Evolutionary conservation across 345 rosid genomes (phyloP).

Genomic region (Angophora floribunda): DNA sequence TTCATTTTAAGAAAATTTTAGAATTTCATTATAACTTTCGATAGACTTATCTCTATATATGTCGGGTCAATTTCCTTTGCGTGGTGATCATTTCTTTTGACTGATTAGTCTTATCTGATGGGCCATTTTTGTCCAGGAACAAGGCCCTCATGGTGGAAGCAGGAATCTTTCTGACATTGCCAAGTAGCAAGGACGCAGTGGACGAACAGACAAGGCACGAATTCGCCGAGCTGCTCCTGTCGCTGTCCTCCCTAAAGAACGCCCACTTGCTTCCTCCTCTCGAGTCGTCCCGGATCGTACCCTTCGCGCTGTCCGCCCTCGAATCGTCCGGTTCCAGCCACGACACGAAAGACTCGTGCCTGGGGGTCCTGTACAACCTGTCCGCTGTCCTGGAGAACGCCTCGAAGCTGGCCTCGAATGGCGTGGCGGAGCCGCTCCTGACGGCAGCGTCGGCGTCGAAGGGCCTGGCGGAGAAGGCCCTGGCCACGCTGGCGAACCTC

Average conservation of each 20-base stretch:
- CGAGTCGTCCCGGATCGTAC: slow-evolving; percentile 34
- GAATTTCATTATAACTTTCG: too few relatives aligned
- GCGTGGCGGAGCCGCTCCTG: slow-evolving; percentile 39
- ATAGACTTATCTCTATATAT: too few relatives aligned
- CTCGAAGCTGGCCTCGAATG: slow-evolving; percentile 39
- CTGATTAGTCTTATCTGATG: neutral
- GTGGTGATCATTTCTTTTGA: neutral
- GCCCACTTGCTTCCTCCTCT: slow-evolving; percentile 36
- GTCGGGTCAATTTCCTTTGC: neutral
- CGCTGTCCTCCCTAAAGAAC: slow-evolving; percentile 49
- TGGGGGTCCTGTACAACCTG: slow-evolving; percentile 48
- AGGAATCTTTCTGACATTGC: slow-evolving; percentile 64
- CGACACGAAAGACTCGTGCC: slow-evolving; percentile 47
- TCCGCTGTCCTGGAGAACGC: slow-evolving; percentile 61
- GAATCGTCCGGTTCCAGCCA: slow-evolving; percentile 30
- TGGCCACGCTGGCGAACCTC: slow-evolving; percentile 65
- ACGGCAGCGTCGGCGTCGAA: slow-evolving; percentile 24
- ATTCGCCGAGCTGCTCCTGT: slow-evolving; percentile 47
- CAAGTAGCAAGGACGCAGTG: slow-evolving; percentile 21
- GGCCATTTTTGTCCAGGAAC: slow-evolving; percentile 43
- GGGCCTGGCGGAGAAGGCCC: slow-evolving; percentile 52
- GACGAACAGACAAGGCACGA: slow-evolving; percentile 48
- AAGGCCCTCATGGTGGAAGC: slow-evolving; percentile 75
- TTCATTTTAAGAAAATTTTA: too few relatives aligned
- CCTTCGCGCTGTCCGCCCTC: slow-evolving; percentile 35